Evolutionary conservation across 139 green algal genomes (phyloP).

Genomic region (Coelastrella sp.): DNA sequence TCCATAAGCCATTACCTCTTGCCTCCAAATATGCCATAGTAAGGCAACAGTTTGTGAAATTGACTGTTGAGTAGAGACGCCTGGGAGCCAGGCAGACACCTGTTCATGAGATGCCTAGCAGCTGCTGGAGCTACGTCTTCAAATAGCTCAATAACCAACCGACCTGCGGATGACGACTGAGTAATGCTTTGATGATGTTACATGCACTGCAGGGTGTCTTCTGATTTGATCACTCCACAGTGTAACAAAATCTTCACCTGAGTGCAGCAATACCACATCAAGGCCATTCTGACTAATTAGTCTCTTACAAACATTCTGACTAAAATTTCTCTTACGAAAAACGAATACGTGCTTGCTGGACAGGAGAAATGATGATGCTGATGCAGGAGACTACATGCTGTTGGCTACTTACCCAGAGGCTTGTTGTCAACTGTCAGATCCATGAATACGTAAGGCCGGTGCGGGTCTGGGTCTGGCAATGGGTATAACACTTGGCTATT

Average conservation of each 20-base stretch:
- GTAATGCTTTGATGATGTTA: too few relatives aligned
- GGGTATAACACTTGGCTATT: background rate
- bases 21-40: constrained; percentile 68
- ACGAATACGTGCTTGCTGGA: too few relatives aligned
- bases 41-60: constrained; percentile 73
- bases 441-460: constrained; percentile 69
- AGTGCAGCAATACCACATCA: too few relatives aligned
- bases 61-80: constrained; percentile 57
- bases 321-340: too few relatives aligned
- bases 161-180: too few relatives aligned
- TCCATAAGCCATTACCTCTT: constrained; percentile 44
- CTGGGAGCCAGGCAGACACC: constrained; percentile 67
- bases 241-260: too few relatives aligned
- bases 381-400: too few relatives aligned
- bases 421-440: constrained; percentile 26
- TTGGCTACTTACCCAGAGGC: background rate
- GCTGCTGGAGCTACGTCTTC: constrained; percentile 71
- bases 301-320: too few relatives aligned
- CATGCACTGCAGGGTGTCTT: too few relatives aligned
- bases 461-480: constrained; percentile 62
- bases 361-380: too few relatives aligned
- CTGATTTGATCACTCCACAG: too few relatives aligned
- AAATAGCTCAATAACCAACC: constrained; percentile 81
- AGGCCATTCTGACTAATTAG: too few relatives aligned
- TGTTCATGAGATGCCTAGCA: constrained; percentile 65